A percentile compares a stretch with the other conserved stretches of the same genome.
Conservation (phyloP, 73 alveolate genomes). For the Paramecium bursaria region DNA sequence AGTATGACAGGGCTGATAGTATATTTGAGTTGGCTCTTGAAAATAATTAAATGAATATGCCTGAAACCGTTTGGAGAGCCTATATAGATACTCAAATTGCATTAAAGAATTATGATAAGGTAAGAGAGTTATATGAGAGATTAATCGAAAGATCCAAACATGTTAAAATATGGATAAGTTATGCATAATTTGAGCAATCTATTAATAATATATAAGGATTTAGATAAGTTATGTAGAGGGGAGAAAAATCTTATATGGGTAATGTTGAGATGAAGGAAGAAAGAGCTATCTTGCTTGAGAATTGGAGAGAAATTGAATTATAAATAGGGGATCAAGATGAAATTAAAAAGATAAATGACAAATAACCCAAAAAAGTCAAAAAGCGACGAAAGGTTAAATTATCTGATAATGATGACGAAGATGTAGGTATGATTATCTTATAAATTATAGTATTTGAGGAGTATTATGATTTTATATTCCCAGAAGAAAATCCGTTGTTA, state of each 20-base stretch:
- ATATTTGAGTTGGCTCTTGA: constrained; percentile 83
- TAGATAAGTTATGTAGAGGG: constrained; percentile 72
- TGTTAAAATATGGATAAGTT: constrained; percentile 89
- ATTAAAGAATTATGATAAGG: constrained; percentile 76
- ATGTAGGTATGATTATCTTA: constrained; percentile 67
- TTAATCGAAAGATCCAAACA: constrained; percentile 84
- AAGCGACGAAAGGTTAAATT: constrained; percentile 82
- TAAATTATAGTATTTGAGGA: constrained; percentile 82
- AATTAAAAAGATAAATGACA: constrained; percentile 73
- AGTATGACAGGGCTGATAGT: constrained; percentile 85
- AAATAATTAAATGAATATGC: constrained; percentile 77
- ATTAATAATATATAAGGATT: constrained; percentile 70
- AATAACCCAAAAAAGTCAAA: constrained; percentile 81
- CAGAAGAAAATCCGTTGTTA: constrained; percentile 81
- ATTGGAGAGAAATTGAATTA: constrained; percentile 81
- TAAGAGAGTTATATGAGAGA: constrained; percentile 74
- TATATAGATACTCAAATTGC: constrained; percentile 82
- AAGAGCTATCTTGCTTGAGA: constrained; percentile 83
- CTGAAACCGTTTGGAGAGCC: constrained; percentile 91
- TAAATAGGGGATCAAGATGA: constrained; percentile 72
- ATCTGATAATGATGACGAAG: constrained; percentile 76
- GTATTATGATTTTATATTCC: constrained; percentile 88
- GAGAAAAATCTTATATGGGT: constrained; percentile 78
- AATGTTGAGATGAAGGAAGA: constrained; percentile 82
- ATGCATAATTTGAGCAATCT: constrained; percentile 83